phyloP scores from a whole-genome alignment of 306 rosid genomes.

The Castanea sativa region DNA sequence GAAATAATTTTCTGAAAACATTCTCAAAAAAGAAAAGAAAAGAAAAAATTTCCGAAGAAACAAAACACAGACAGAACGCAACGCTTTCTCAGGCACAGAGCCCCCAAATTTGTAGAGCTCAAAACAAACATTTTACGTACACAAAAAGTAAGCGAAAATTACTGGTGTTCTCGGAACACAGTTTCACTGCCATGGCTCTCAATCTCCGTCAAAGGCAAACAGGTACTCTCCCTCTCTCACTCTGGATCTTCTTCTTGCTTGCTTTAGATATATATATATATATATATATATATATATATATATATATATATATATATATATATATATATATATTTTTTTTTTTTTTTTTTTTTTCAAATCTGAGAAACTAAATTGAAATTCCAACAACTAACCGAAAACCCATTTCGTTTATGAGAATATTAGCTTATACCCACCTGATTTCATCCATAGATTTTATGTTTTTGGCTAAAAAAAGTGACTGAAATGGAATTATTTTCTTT shows the following conservation, averaged over 20 bases:
- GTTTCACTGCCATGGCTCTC: conserved; percentile 42
- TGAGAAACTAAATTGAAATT: background rate
- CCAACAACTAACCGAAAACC: background rate
- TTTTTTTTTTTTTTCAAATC: background rate
- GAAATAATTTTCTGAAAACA: too few relatives aligned
- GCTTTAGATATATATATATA: background rate
- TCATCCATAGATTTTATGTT: background rate
- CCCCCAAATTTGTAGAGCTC: conserved; percentile 16
- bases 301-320: too few relatives aligned
- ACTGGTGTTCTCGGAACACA: background rate
- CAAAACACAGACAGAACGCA: too few relatives aligned
- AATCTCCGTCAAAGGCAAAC: conserved; percentile 69
- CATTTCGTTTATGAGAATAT: background rate
- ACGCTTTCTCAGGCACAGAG: background rate
- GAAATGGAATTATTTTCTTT: background rate
- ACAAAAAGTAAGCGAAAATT: too few relatives aligned
- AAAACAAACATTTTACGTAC: background rate
- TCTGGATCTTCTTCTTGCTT: background rate
- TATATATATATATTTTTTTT: background rate
- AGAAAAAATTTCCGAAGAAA: too few relatives aligned
- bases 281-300: too few relatives aligned
- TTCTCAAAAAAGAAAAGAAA: too few relatives aligned
- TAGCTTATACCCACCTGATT: background rate
- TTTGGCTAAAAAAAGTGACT: background rate
- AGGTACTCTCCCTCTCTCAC: conserved; percentile 28